Conservation (phyloP, 352 stramenopile species). For the Pythium phragmiticola region DNA sequence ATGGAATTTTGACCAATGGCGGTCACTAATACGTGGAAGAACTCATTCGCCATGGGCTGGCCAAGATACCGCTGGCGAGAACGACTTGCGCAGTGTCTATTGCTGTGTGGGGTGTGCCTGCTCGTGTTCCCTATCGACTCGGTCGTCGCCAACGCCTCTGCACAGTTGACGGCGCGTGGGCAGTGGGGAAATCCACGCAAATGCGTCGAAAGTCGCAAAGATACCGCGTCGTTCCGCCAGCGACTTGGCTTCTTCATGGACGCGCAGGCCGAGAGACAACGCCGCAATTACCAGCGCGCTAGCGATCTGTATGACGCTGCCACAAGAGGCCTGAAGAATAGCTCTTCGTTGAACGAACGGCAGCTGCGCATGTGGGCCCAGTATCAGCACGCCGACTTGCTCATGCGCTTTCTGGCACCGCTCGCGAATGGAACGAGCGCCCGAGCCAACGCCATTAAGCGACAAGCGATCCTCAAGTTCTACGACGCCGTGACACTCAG, state of each 20-base stretch:
- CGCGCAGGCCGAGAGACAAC: constrained; percentile 4
- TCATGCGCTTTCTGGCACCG: constrained; percentile 3
- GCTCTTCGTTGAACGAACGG: not conserved
- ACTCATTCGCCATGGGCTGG: not conserved
- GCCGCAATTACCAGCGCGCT: not conserved
- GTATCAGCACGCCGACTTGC: constrained; percentile 18
- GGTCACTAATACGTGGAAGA: too few species aligned
- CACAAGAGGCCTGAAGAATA: not conserved
- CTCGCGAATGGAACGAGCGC: not conserved
- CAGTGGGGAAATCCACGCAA: not conserved
- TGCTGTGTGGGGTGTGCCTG: not conserved
- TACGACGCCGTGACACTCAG: constrained; percentile 9
- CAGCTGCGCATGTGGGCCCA: constrained; percentile 19
- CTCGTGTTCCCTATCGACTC: not conserved
- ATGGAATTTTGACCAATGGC: too few species aligned
- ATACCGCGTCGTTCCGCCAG: not conserved
- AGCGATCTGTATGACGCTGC: constrained; percentile 1
- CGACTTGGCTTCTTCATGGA: not conserved
- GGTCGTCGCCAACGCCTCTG: not conserved
- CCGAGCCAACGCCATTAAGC: not conserved
- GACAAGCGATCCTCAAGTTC: constrained; percentile 11
- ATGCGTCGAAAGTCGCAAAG: not conserved
- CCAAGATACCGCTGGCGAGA: not conserved
- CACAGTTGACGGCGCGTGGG: not conserved
- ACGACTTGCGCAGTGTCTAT: not conserved